Base-by-base conservation (phyloP, 495 filamentous ascomycete species). In the Daldinia decipiens region DNA sequence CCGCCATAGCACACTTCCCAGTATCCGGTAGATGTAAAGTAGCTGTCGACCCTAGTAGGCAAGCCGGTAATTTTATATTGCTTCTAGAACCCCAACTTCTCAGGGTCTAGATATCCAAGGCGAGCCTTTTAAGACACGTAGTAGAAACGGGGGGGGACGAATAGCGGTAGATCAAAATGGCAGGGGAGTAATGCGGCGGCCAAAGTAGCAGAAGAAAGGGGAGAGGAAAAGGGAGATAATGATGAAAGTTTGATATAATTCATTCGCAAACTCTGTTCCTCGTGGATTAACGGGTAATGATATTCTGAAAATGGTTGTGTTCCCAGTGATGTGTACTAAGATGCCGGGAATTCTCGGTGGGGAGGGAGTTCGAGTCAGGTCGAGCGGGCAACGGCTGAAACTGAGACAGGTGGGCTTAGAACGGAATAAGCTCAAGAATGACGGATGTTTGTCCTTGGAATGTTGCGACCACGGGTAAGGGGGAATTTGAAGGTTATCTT, bases 1-100 rank as follows among this genome's bases (percentile, higher is more conserved):
- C 77, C 62, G 83, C 81, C 83, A 85, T 85, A 51, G 59, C 66
- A 51, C 59, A 6, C 13, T 32, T 56, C 38, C 24, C 27, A 62
- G 54, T 36, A 40, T 50, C 21, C 60, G 24, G 36, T 9, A 34
- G 39, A 27, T 17, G 39, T 47, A 36, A 36, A 52, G 55, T n/a
- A 32, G 43, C 9, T 36, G 19, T 58, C 27, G 36, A 12, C 27
- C 19, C 24, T 68, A 24, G 21, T 38, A 53, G 54, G 13, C 19
- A 54, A 61, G n/a, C 26, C 45, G 21, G 26, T 58, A 43, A 21
- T 17, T 45, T 38, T 7, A 19, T 24, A n/a, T 60, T 56, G 58
- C 17, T 55, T 57, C 39, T 34, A 1, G 4, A 27, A 47, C 50
- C 34, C 6, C 19, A 51, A 71, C 21, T 3, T 36, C 21, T 13